These are phyloP conservation scores for Scedosporium aurantiacum DNA, from an alignment of 2,329 filamentous ascomycete species.

Conservation along the genomic window DNA sequence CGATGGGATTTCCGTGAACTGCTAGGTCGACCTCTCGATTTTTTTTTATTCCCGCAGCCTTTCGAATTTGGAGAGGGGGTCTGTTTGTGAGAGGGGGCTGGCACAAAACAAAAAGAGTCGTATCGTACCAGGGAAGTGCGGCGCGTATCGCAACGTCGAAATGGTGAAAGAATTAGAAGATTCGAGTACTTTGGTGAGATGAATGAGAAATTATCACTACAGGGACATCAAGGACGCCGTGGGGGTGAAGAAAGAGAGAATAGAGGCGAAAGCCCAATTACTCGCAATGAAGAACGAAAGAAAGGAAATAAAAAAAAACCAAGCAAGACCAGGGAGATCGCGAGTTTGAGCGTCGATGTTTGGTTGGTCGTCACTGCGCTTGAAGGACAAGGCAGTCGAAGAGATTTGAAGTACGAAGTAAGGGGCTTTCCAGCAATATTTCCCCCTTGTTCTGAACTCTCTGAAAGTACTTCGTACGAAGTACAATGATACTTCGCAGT, in stretches of 20 bases:
- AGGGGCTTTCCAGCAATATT: slow-evolving; percentile 1
- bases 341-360: slow-evolving; percentile 3
- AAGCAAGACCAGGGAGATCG: slow-evolving; percentile 1
- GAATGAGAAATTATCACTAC: background rate
- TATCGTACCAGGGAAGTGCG: background rate
- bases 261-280: background rate
- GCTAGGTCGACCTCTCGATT: slow-evolving; percentile 5
- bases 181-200: background rate
- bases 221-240: background rate
- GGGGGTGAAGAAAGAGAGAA: background rate
- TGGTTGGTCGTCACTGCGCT: background rate
- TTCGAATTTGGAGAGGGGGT: background rate
- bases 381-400: background rate
- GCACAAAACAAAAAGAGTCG: background rate
- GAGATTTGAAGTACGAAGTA: background rate
- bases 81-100: slow-evolving; percentile 1
- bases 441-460: background rate
- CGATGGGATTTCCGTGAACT: background rate
- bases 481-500: no score
- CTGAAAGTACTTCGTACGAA: no score
- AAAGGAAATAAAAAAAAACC: background rate
- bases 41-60: background rate
- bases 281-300: background rate
- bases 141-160: background rate
- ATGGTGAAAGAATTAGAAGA: background rate